Base-by-base conservation (phyloP, 148 eudicot genomes). In the Rhododendron williamsianum region DNA sequence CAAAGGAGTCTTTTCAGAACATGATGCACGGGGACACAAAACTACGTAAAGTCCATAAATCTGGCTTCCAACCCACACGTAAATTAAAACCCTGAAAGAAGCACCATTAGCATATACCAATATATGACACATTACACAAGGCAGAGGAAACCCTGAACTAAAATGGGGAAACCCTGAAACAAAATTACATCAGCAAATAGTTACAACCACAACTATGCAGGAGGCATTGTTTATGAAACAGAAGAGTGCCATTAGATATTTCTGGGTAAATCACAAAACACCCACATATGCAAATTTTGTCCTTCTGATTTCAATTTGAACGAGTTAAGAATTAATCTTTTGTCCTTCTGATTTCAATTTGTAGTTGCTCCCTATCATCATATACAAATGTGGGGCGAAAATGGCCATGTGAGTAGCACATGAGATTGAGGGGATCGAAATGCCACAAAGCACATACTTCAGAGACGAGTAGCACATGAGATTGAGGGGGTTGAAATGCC, bases 161-260 rank as follows among this genome's bases (percentile, higher is more conserved):
- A 83, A 76, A 85, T 93, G 93, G 41, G 93, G 86, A 83, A 92
- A 92, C 41, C 93, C 92, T 91, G 90, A 71, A 85, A 83, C 25
- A 76, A 38, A 81, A 72, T 78, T 33, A 73, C 15, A 84, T 56
- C 51, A 91, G 25, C 46, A 52, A 58, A 81, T 81, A 36, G 10
- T 25, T 19, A 35, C 74, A 36, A 38, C 11, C 9, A 38, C 23
- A 63, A 82, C 36, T 9, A 69, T 7, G 51, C 48, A 38, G 19
- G 79, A 19, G 10, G 9, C 79, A 8, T 21, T 76, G 11, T 18
- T 16, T 41, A 76, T 76, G 52, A 13, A 43, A 77, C 45, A 43
- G 27, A 76, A 23, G 80, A 43, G 52, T 21, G 15, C 30, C 23
- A 33, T 16, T 1, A 67, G 30, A 63, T 63, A 9, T n/a, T 63